These are phyloP conservation scores for Caulochytrium protostelioides DNA, from an alignment of 371 early-diverging fungal species.

Conservation along the genomic window DNA sequence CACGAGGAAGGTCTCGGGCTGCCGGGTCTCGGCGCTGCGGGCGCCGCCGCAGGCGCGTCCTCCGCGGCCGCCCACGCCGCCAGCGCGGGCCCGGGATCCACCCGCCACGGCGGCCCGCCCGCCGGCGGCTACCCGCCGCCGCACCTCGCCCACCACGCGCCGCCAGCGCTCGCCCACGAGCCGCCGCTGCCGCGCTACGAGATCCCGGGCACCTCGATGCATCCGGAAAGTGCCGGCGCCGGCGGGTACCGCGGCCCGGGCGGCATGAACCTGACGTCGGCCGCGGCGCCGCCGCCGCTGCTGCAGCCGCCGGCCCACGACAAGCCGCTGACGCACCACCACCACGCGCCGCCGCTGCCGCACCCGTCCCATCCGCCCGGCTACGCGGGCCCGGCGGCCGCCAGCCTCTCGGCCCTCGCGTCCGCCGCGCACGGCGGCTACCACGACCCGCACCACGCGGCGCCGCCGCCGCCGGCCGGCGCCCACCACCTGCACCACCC, in stretches of 20 bases:
- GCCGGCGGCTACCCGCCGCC: too few relatives aligned
- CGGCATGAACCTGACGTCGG: conserved; percentile 1
- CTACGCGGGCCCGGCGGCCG: conserved; percentile 13
- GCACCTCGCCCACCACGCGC: conserved; percentile 1
- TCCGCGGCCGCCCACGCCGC: too few relatives aligned
- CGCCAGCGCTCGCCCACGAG: too few relatives aligned
- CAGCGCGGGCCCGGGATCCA: too few relatives aligned
- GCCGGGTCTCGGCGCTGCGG: not conserved
- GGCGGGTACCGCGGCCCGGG: not conserved
- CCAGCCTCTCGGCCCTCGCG: conserved; percentile 23
- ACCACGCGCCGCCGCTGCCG: not conserved
- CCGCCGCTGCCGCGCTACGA: too few relatives aligned
- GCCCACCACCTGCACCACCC: too few relatives aligned
- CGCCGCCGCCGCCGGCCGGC: too few relatives aligned
- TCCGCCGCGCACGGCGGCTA: too few relatives aligned
- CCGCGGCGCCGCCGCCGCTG: conserved; percentile 4
- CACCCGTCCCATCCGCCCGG: conserved; percentile 5
- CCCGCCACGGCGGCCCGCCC: too few relatives aligned
- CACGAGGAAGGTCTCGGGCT: not conserved
- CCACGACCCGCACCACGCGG: too few relatives aligned
- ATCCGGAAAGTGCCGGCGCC: not conserved
- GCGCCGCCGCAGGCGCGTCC: too few relatives aligned
- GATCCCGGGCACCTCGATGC: not conserved
- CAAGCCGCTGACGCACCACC: not conserved
- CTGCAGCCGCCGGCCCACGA: conserved; percentile 11